Evolutionary conservation across 495 filamentous ascomycete species (phyloP).

Genomic region (Xylaria curta): DNA sequence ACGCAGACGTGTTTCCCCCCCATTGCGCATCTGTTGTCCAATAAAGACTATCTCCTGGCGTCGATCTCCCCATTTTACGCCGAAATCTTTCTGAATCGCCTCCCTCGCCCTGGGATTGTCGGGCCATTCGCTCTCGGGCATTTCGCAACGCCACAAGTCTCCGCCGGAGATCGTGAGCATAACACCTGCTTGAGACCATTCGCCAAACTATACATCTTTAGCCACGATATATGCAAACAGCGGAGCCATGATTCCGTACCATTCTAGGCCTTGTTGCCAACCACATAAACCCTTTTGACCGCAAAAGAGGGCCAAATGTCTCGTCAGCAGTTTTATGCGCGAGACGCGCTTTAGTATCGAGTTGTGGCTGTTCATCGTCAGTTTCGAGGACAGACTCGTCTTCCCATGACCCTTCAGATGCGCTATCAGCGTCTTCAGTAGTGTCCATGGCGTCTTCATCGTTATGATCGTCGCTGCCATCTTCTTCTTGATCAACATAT

Average conservation of each 20-base stretch:
- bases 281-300: constrained; percentile 42
- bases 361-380: constrained; percentile 36
- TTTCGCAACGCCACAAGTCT: constrained; percentile 60
- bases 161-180: constrained; percentile 63
- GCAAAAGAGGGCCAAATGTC: constrained; percentile 38
- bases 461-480: constrained; percentile 33
- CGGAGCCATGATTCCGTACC: not conserved
- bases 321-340: constrained; percentile 40
- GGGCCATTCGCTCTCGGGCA: constrained; percentile 51
- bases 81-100: constrained; percentile 34
- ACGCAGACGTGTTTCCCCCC: constrained; percentile 46
- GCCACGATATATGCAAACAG: not conserved
- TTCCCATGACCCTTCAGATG: constrained; percentile 27
- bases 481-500: constrained; percentile 34
- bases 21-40: constrained; percentile 52
- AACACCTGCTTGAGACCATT: constrained; percentile 67
- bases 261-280: constrained; percentile 33
- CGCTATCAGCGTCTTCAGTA: constrained; percentile 29
- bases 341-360: constrained; percentile 34
- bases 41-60: constrained; percentile 68
- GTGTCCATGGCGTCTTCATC: not conserved
- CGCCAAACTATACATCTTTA: constrained; percentile 44
- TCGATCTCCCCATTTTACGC: constrained; percentile 62
- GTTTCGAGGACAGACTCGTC: constrained; percentile 19
- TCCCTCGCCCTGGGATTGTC: constrained; percentile 28